Conservation (phyloP, 192 early-diverging fungal species). For the Geranomyces variabilis region DNA sequence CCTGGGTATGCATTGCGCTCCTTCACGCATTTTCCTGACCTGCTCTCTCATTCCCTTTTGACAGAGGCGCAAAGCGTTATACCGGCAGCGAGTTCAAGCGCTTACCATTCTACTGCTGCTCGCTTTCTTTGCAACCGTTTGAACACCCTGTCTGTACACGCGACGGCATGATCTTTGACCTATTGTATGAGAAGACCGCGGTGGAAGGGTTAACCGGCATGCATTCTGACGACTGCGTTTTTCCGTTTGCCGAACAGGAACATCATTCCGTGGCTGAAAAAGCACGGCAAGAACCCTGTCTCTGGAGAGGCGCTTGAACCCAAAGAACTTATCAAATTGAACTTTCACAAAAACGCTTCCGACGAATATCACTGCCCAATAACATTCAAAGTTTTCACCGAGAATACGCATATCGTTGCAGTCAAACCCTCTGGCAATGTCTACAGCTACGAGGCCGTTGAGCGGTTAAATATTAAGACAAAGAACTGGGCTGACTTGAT, state of each 20-base stretch:
- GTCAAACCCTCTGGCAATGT: constrained; percentile 86
- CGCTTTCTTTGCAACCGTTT: constrained; percentile 88
- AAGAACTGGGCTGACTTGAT: constrained; percentile 88
- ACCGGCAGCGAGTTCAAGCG: constrained; percentile 66
- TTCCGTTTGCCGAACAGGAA: constrained; percentile 42
- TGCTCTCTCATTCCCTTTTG: background rate
- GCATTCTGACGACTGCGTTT: constrained; percentile 4
- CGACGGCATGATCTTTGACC: constrained; percentile 89
- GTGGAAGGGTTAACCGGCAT: too few relatives aligned
- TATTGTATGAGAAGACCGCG: constrained; percentile 45
- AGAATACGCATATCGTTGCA: constrained; percentile 80
- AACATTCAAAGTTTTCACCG: constrained; percentile 85
- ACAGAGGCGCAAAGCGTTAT: constrained; percentile 57
- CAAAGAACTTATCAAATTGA: constrained; percentile 74
- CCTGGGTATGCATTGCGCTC: constrained; percentile 36
- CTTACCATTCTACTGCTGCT: constrained; percentile 84
- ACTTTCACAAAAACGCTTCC: constrained; percentile 82
- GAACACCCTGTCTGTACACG: constrained; percentile 81
- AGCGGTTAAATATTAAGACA: constrained; percentile 81
- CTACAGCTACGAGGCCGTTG: constrained; percentile 82
- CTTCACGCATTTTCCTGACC: background rate
- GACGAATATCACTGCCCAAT: constrained; percentile 88
- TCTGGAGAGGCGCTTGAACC: constrained; percentile 68
- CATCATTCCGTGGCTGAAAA: constrained; percentile 76
- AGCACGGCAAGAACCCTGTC: constrained; percentile 82